These are phyloP conservation scores for Penicillium pancosmium DNA, from an alignment of 495 filamentous ascomycete species.

Conservation along the genomic window DNA sequence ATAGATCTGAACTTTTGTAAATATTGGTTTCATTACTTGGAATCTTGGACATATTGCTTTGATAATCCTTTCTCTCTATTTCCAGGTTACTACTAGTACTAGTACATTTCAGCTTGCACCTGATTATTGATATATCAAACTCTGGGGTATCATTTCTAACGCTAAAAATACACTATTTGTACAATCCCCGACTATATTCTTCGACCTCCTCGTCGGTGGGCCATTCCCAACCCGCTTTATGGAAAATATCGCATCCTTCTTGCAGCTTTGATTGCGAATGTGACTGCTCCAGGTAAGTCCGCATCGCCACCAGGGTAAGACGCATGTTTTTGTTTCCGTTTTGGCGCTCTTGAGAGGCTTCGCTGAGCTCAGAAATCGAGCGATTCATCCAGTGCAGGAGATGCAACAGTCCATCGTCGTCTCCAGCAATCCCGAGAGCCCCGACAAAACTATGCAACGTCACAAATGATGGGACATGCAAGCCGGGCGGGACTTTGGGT, in stretches of 20 bases:
- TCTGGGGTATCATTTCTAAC: slow-evolving; percentile 20
- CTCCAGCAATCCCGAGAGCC: slow-evolving; percentile 50
- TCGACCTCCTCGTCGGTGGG: slow-evolving; percentile 54
- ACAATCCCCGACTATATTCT: slow-evolving; percentile 40
- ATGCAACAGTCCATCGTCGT: slow-evolving; percentile 52
- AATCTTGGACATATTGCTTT: too few relatives aligned
- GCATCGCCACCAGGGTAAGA: slow-evolving; percentile 52
- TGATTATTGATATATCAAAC: not conserved
- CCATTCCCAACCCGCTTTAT: slow-evolving; percentile 56
- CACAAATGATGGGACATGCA: slow-evolving; percentile 46
- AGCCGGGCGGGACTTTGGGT: slow-evolving; percentile 33
- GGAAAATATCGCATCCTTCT: slow-evolving; percentile 48
- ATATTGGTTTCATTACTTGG: too few relatives aligned
- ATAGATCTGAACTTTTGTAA: slow-evolving; percentile 22
- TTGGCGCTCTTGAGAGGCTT: slow-evolving; percentile 38
- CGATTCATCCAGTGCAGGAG: slow-evolving; percentile 58
- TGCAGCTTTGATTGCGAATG: slow-evolving; percentile 34
- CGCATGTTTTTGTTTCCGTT: slow-evolving; percentile 51
- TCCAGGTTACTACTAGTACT: too few relatives aligned
- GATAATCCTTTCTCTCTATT: too few relatives aligned
- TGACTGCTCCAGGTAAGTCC: slow-evolving; percentile 54
- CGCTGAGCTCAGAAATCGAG: slow-evolving; percentile 38
- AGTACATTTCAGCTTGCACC: too few relatives aligned
- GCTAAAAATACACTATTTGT: slow-evolving; percentile 29
- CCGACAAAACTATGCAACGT: slow-evolving; percentile 57